These are phyloP conservation scores for Fusarium redolens DNA, from an alignment of 2,329 filamentous ascomycete genomes.

Conservation along the genomic window DNA sequence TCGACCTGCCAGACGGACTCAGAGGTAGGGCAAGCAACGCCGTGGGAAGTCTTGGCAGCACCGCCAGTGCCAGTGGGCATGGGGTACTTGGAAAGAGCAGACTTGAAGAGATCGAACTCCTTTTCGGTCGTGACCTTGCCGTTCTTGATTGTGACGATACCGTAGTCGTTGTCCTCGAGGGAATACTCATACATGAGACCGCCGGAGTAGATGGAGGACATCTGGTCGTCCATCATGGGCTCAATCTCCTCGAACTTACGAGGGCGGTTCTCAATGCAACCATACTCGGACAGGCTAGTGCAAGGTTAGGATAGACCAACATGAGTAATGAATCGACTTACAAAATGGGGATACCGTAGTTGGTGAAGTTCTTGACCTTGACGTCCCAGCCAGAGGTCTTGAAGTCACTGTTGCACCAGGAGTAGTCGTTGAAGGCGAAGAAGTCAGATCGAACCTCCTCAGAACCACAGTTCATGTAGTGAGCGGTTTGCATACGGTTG, in stretches of 20 bases:
- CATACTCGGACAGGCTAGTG: constrained; percentile 84
- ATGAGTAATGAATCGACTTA: constrained; percentile 44
- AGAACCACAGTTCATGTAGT: constrained; percentile 93
- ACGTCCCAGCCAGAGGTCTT: constrained; percentile 80
- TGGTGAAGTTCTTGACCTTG: constrained; percentile 88
- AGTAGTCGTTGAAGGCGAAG: constrained; percentile 92
- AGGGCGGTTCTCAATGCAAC: constrained; percentile 80
- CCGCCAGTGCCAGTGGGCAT: constrained; percentile 64
- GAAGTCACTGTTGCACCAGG: constrained; percentile 83
- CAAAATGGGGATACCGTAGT: constrained; percentile 91
- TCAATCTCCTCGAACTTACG: constrained; percentile 84
- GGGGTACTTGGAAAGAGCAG: constrained; percentile 61
- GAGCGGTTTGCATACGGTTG: constrained; percentile 87
- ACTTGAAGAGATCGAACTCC: constrained; percentile 71
- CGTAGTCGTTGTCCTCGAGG: constrained; percentile 81
- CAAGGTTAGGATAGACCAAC: background rate
- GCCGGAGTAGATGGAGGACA: constrained; percentile 93
- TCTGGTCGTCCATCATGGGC: constrained; percentile 82
- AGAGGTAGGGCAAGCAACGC: constrained; percentile 61
- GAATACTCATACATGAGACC: constrained; percentile 97
- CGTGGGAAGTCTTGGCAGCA: constrained; percentile 59
- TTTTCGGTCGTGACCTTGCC: constrained; percentile 63
- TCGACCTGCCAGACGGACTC: constrained; percentile 64
- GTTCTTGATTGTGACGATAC: constrained; percentile 76
- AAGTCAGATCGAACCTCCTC: constrained; percentile 89